phyloP scores from a whole-genome alignment of 139 green algal genomes.

The Asterochloris erici region DNA sequence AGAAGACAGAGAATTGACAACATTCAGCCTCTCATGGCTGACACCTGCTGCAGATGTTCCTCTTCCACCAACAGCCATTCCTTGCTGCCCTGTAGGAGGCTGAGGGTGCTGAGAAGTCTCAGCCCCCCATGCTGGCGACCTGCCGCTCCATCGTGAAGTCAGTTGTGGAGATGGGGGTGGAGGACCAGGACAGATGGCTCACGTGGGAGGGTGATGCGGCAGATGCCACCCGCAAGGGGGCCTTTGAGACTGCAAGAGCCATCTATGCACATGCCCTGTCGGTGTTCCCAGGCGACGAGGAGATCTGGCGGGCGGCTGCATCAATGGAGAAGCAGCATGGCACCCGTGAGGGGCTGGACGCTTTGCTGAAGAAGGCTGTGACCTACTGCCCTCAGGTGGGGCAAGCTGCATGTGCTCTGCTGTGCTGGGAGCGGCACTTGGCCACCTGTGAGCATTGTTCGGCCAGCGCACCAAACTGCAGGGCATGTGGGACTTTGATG shows the following conservation, averaged over 20 bases:
- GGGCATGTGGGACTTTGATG: too few species aligned
- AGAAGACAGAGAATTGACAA: neutral
- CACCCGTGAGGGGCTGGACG: constrained; percentile 68
- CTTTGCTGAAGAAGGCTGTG: constrained; percentile 77
- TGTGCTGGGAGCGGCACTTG: neutral
- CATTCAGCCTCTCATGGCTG: neutral
- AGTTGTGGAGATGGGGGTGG: constrained; percentile 77
- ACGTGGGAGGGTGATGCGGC: constrained; percentile 91
- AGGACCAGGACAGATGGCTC: constrained; percentile 84
- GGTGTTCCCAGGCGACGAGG: constrained; percentile 76
- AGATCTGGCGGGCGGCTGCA: constrained; percentile 83
- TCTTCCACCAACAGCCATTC: neutral
- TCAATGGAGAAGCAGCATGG: constrained; percentile 90
- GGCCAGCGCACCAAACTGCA: too few species aligned
- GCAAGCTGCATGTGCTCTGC: neutral
- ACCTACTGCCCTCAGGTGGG: constrained; percentile 78
- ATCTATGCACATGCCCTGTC: constrained; percentile 74
- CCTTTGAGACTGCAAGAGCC: constrained; percentile 82
- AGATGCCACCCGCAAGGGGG: constrained; percentile 50
- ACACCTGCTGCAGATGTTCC: neutral
- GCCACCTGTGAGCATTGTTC: too few species aligned
- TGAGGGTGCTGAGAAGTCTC: constrained; percentile 69
- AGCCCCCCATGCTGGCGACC: constrained; percentile 59
- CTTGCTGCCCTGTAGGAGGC: constrained; percentile 51
- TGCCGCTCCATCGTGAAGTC: constrained; percentile 78